Evolutionary conservation across 441 rosid species (phyloP), one percentile per base, ranked within the genome.

Genomic region (Melianthus villosus): DNA sequence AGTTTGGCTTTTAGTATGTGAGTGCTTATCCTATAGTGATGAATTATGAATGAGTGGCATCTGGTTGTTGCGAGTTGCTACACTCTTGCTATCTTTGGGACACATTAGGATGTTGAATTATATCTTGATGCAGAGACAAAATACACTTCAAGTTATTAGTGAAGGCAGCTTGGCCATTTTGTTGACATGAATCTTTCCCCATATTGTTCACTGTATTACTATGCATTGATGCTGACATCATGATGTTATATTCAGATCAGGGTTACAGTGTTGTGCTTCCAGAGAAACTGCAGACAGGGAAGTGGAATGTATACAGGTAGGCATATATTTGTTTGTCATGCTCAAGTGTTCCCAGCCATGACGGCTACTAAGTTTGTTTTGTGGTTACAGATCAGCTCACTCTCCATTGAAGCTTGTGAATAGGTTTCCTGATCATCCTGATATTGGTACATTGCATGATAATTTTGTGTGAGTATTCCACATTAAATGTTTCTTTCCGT

Each of bases 251-350:
- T 69, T 46, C 78, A 91, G 98, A 75, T 49, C 81, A 73, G 57
- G 91, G 93, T 0, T 91, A 69, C 36, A 85, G 98, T 56, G 82
- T 77, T 54, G 91, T 72, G 49, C 94, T 91, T 47, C 98, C 98
- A 0, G 98, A 91, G 75, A 82, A 75, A 62, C 57, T 91, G 75
- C 77, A 71, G 27, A 67, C 81, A 0, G 98, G 94, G 28, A 73
- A 75, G 53, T 91, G 96, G 98, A 77, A 79, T 50, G 98, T 91
- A 2, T 91, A 77, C 75, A 75, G 96, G 98, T 85, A 32, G 36
- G 43, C 25, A 9, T 33, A 12, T 10, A 43, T 3, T 44, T 23
- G 25, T 16, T 38, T 32, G 7, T 30, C 4, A 51, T 38, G 31
- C 9, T 42, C 40, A 36, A 10, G 18, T 25, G 22, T 10, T 33